A percentile compares a stretch with the other conserved stretches of the same genome.
phyloP scores from a whole-genome alignment of 202 grass and related monocot genomes.

The Setaria italica region DNA sequence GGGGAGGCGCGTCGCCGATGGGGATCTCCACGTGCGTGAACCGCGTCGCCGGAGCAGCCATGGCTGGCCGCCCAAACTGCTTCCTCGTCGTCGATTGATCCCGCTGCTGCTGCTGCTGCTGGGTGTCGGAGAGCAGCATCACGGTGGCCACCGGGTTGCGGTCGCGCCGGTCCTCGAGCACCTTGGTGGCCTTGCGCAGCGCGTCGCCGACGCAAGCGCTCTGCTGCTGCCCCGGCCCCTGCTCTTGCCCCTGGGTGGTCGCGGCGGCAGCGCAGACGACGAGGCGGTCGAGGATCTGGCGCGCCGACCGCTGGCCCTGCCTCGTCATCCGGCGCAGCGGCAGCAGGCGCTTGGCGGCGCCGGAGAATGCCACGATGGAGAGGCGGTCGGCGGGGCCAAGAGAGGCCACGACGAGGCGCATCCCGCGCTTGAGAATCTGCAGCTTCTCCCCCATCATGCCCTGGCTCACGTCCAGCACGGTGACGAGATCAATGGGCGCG shows the following conservation, averaged over 20 bases:
- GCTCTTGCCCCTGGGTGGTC: not conserved
- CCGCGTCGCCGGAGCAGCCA: constrained; percentile 52
- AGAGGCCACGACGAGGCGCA: constrained; percentile 80
- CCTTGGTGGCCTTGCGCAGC: constrained; percentile 90
- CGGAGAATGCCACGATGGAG: constrained; percentile 89
- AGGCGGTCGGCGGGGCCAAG: constrained; percentile 80
- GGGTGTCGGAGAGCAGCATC: constrained; percentile 84
- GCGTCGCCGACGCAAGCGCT: constrained; percentile 69
- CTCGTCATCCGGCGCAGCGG: constrained; percentile 83
- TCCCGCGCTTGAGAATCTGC: constrained; percentile 86
- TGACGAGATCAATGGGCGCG: constrained; percentile 88
- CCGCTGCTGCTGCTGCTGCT: constrained; percentile 44
- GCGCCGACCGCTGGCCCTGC: constrained; percentile 83
- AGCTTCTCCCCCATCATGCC: constrained; percentile 92
- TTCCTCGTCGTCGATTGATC: not conserved
- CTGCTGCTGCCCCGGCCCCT: constrained; percentile 35
- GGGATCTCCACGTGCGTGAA: constrained; percentile 95
- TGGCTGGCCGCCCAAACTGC: constrained; percentile 27
- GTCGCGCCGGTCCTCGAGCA: constrained; percentile 84
- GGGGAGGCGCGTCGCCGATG: constrained; percentile 45
- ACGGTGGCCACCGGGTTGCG: constrained; percentile 90
- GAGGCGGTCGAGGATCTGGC: constrained; percentile 82
- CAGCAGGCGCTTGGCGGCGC: constrained; percentile 81
- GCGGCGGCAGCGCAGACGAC: constrained; percentile 52
- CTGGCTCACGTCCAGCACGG: constrained; percentile 86